Evolutionary conservation across 164 flowering plant species (phyloP).

Genomic region (Umbellularia californica): DNA sequence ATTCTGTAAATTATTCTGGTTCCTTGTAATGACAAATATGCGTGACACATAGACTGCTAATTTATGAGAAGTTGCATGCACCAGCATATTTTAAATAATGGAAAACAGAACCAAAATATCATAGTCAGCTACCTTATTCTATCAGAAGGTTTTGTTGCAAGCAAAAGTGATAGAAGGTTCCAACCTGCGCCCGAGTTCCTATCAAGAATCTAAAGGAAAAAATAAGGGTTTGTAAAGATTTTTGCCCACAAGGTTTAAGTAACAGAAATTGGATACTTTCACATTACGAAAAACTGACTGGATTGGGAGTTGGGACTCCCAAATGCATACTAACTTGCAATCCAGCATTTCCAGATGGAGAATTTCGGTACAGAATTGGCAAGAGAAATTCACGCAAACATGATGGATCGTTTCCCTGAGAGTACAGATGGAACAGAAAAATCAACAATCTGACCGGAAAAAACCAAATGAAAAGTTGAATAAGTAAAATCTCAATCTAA

Average conservation of each 20-base stretch:
- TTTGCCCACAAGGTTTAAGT: background rate
- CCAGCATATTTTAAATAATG: background rate
- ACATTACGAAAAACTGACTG: background rate
- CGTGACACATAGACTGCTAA: background rate
- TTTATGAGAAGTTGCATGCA: background rate
- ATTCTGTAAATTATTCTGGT: background rate
- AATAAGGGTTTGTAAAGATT: background rate
- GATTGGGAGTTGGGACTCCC: background rate
- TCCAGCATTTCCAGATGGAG: slow-evolving; percentile 71
- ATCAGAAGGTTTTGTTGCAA: slow-evolving; percentile 69
- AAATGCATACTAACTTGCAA: slow-evolving; percentile 56
- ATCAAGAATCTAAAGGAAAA: slow-evolving; percentile 76
- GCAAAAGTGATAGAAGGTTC: slow-evolving; percentile 81
- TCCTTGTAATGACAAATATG: background rate
- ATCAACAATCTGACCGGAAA: background rate
- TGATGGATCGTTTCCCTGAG: slow-evolving; percentile 91
- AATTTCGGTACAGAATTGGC: slow-evolving; percentile 46
- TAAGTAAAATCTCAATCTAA: background rate
- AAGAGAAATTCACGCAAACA: slow-evolving; percentile 88
- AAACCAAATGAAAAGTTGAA: background rate
- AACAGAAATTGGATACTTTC: no score
- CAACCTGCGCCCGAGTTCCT: slow-evolving; percentile 98
- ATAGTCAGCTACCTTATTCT: slow-evolving; percentile 65
- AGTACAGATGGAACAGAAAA: slow-evolving; percentile 11
- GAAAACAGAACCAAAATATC: background rate